Conservation (phyloP, 768 basidiomycete species). For the Cystobasidium ongulense region DNA sequence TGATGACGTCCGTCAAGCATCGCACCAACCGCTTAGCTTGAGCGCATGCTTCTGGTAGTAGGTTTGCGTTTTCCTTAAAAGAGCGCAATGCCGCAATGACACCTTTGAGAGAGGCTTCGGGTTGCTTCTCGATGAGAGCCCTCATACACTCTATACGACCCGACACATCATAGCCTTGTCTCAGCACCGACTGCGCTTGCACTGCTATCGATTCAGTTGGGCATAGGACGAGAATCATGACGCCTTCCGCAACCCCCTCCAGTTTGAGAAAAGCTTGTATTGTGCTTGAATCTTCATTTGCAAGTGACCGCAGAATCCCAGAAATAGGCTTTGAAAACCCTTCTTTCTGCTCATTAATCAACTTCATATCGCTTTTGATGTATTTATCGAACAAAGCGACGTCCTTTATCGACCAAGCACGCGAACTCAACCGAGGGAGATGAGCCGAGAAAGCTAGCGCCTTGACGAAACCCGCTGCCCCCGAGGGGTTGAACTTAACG, state of each 20-base stretch:
- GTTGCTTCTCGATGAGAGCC: conserved; percentile 60
- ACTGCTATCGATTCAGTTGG: conserved; percentile 66
- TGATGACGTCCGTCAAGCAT: conserved; percentile 85
- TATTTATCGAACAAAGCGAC: conserved; percentile 34
- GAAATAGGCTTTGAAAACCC: conserved; percentile 59
- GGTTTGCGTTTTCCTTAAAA: conserved; percentile 58
- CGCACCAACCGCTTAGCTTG: conserved; percentile 83
- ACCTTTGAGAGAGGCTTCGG: conserved; percentile 62
- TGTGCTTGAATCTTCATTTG: conserved; percentile 54
- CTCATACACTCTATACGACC: conserved; percentile 79
- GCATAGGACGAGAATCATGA: conserved; percentile 68
- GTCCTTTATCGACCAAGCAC: conserved; percentile 19
- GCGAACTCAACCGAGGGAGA: conserved; percentile 31
- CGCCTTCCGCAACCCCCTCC: conserved; percentile 55
- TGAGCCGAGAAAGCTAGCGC: background rate
- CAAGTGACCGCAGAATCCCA: conserved; percentile 57
- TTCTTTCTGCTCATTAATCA: conserved; percentile 57
- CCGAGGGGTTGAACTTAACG: background rate
- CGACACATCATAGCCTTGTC: conserved; percentile 81
- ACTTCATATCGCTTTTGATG: conserved; percentile 54
- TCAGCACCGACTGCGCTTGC: conserved; percentile 69
- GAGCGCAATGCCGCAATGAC: conserved; percentile 59
- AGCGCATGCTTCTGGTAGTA: conserved; percentile 73
- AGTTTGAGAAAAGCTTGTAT: conserved; percentile 54
- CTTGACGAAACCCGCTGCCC: background rate